Evolutionary conservation across 2,329 filamentous ascomycete species (phyloP).

Genomic region (Pseudocercospora fuligena): DNA sequence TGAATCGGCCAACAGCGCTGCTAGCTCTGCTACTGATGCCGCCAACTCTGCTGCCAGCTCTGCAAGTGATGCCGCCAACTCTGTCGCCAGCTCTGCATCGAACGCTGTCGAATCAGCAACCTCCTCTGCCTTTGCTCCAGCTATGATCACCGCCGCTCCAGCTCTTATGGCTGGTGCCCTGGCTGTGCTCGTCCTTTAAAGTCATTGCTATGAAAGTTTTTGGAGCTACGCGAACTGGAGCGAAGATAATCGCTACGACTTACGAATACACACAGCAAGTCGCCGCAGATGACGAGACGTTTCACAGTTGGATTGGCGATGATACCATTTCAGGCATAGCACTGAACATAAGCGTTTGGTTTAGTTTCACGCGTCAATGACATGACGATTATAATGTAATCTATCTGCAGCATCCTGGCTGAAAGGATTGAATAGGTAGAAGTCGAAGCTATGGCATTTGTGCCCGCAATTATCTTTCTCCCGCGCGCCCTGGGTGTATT

Average conservation of each 20-base stretch:
- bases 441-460: neutral
- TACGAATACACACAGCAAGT: slow-evolving; percentile 21
- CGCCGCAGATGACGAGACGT: slow-evolving; percentile 13
- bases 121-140: slow-evolving; percentile 28
- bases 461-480: neutral
- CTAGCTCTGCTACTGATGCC: slow-evolving; percentile 16
- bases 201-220: neutral
- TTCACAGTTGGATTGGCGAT: slow-evolving; percentile 20
- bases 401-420: neutral
- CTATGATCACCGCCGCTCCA: slow-evolving; percentile 42
- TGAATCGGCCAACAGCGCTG: slow-evolving; percentile 23
- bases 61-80: slow-evolving; percentile 27
- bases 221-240: neutral
- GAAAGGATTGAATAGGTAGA: neutral
- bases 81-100: slow-evolving; percentile 21
- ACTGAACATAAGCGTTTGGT: slow-evolving; percentile 16
- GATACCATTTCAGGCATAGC: slow-evolving; percentile 22
- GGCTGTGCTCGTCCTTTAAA: slow-evolving; percentile 50
- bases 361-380: slow-evolving; percentile 21
- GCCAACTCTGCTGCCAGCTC: slow-evolving; percentile 24
- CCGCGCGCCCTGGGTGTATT: neutral
- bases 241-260: slow-evolving; percentile 21
- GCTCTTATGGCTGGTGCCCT: slow-evolving; percentile 41
- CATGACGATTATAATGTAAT: slow-evolving; percentile 18
- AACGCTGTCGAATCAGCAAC: slow-evolving; percentile 30